Conservation (phyloP, 2,329 filamentous ascomycete species). For the Cadophora sp. region DNA sequence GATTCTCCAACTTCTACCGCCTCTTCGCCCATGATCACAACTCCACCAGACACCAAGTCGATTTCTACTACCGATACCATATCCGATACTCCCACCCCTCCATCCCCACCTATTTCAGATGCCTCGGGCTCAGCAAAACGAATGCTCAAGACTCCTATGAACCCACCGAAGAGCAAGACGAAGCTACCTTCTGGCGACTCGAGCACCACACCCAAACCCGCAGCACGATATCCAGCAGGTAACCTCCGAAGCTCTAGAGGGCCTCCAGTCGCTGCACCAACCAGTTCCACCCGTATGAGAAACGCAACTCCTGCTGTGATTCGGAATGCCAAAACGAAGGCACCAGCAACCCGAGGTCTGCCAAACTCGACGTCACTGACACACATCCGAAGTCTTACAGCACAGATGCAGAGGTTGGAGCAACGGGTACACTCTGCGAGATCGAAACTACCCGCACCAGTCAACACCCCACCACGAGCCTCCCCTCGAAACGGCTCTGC, state of each 20-base stretch:
- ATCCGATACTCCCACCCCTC: conserved; percentile 79
- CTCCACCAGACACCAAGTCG: conserved; percentile 77
- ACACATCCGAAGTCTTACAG: conserved; percentile 92
- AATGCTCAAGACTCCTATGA: conserved; percentile 42
- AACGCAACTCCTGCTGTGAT: conserved; percentile 47
- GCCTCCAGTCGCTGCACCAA: conserved; percentile 29
- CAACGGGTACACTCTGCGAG: conserved; percentile 89
- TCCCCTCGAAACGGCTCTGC: conserved; percentile 69
- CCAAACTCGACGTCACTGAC: conserved; percentile 76
- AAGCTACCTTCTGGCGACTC: conserved; percentile 62
- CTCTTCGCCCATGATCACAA: conserved; percentile 89
- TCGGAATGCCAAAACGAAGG: conserved; percentile 51
- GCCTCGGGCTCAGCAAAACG: conserved; percentile 57
- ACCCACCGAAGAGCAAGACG: conserved; percentile 51
- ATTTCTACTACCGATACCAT: conserved; percentile 62
- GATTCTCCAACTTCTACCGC: conserved; percentile 83
- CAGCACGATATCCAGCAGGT: conserved; percentile 35
- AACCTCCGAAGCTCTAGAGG: conserved; percentile 39
- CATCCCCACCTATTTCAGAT: conserved; percentile 93
- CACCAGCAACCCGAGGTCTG: conserved; percentile 48
- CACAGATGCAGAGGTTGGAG: conserved; percentile 96
- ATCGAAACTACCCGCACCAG: conserved; percentile 87
- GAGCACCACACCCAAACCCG: conserved; percentile 61
- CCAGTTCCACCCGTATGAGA: conserved; percentile 34
- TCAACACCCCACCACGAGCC: conserved; percentile 76